Conservation (phyloP, 495 filamentous ascomycete genomes). For the Recurvomyces mirabilis region DNA sequence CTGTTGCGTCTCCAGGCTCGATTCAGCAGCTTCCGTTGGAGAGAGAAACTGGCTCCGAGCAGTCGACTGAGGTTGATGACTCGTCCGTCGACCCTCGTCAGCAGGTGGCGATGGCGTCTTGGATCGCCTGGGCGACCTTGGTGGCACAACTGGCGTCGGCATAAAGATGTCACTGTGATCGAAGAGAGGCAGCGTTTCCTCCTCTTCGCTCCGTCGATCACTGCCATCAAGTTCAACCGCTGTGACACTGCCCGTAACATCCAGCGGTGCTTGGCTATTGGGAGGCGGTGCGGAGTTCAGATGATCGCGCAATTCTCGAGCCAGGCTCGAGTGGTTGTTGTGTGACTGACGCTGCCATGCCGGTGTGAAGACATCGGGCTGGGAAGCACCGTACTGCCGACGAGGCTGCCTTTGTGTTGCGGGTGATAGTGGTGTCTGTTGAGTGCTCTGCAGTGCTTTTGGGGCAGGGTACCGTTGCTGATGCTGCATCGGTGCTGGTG, state of each 20-base stretch:
- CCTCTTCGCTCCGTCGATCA: not conserved
- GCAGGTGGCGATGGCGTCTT: conserved; percentile 3
- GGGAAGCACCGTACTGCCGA: not conserved
- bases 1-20: not conserved
- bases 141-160: not conserved
- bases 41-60: not conserved
- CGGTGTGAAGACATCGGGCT: conserved; percentile 7
- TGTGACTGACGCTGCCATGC: conserved; percentile 6
- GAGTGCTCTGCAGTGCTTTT: not conserved
- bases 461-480: not conserved
- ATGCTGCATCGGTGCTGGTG: not conserved
- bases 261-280: not conserved
- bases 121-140: not conserved
- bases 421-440: not conserved
- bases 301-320: conserved; percentile 1
- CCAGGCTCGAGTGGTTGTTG: not conserved
- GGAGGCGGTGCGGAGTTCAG: too few relatives aligned
- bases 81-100: not conserved
- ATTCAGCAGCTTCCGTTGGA: not conserved
- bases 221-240: conserved; percentile 3
- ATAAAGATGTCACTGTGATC: conserved; percentile 20
- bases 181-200: conserved; percentile 10
- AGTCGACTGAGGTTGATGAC: not conserved
- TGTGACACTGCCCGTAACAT: not conserved
- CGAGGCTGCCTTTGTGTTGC: not conserved